phyloP scores from a whole-genome alignment of 1,284 basidiomycete genomes.

The Salmacisia buchloeana region DNA sequence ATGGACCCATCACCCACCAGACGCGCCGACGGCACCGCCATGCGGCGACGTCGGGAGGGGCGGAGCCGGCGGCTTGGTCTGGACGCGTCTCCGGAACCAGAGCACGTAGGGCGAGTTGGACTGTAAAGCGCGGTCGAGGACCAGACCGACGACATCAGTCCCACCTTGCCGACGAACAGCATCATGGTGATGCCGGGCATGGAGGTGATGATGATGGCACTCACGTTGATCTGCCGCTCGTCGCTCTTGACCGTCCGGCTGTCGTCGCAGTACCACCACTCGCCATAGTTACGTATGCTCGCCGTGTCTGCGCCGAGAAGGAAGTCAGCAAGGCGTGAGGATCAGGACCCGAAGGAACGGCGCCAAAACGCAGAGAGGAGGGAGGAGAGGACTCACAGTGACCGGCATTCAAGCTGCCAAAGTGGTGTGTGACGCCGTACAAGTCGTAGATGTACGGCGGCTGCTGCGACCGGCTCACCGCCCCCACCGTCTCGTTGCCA shows the following conservation, averaged over 20 bases:
- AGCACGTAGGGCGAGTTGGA: slow-evolving; percentile 42
- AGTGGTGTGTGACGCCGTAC: slow-evolving; percentile 52
- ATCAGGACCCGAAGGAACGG: no score
- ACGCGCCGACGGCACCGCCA: no score
- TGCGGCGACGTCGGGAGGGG: no score
- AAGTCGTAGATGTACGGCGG: slow-evolving; percentile 53
- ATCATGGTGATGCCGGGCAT: background rate
- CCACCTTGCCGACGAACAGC: background rate
- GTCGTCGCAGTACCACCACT: slow-evolving; percentile 49
- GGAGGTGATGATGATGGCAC: background rate
- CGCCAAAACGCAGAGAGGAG: background rate
- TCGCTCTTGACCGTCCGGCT: slow-evolving; percentile 28
- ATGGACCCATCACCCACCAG: no score
- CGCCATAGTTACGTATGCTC: slow-evolving; percentile 32
- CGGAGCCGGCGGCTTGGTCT: background rate
- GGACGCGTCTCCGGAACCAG: slow-evolving; percentile 32
- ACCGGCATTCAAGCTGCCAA: slow-evolving; percentile 46
- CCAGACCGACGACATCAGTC: background rate
- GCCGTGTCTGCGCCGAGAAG: slow-evolving; percentile 29
- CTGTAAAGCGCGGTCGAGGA: background rate
- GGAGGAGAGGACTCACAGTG: slow-evolving; percentile 29
- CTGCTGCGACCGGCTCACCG: slow-evolving; percentile 29
- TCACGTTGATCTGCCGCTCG: slow-evolving; percentile 31
- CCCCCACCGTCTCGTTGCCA: background rate
- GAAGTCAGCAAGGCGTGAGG: background rate